phyloP scores from a whole-genome alignment of 176 grass and related monocot species.

The Raddia distichophylla region DNA sequence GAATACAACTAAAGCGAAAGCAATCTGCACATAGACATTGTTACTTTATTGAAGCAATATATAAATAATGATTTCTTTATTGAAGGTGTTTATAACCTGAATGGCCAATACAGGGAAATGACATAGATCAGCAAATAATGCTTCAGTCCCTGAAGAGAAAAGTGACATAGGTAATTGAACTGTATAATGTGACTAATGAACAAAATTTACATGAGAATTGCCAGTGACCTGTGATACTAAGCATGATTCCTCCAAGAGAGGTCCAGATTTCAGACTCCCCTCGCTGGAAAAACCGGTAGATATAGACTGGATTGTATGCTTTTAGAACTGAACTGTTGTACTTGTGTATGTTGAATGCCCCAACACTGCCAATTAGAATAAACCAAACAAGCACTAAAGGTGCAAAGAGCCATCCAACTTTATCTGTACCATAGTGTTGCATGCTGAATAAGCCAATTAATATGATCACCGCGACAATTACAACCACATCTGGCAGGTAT shows the following conservation, averaged over 20 bases:
- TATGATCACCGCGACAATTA: slow-evolving; percentile 66
- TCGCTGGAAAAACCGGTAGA: slow-evolving; percentile 59
- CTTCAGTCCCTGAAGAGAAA: slow-evolving; percentile 75
- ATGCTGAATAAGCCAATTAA: slow-evolving; percentile 82
- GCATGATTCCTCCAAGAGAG: slow-evolving; percentile 90
- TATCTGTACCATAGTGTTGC: slow-evolving; percentile 86
- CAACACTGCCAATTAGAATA: slow-evolving; percentile 73
- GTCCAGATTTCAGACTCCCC: slow-evolving; percentile 60
- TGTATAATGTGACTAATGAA: slow-evolving; percentile 28
- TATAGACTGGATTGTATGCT: slow-evolving; percentile 78
- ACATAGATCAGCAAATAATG: slow-evolving; percentile 91
- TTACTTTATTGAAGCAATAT: slow-evolving; percentile 32
- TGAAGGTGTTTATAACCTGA: slow-evolving; percentile 55
- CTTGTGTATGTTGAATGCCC: slow-evolving; percentile 71
- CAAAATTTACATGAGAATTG: slow-evolving; percentile 19
- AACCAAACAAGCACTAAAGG: slow-evolving; percentile 85
- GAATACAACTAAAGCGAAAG: slow-evolving; percentile 77
- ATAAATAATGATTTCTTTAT: slow-evolving; percentile 11
- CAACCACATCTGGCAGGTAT: slow-evolving; percentile 70
- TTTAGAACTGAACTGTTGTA: slow-evolving; percentile 71
- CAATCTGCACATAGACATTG: slow-evolving; percentile 57
- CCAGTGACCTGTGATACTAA: slow-evolving; percentile 78
- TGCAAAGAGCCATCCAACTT: slow-evolving; percentile 89
- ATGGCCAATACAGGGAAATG: slow-evolving; percentile 84
- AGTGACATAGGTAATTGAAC: slow-evolving; percentile 33